Percentiles rank a stretch among this genome's conserved stretches.
Evolutionary conservation across 768 basidiomycete genomes (phyloP).

Genomic region (Daedaleopsis sinensis): DNA sequence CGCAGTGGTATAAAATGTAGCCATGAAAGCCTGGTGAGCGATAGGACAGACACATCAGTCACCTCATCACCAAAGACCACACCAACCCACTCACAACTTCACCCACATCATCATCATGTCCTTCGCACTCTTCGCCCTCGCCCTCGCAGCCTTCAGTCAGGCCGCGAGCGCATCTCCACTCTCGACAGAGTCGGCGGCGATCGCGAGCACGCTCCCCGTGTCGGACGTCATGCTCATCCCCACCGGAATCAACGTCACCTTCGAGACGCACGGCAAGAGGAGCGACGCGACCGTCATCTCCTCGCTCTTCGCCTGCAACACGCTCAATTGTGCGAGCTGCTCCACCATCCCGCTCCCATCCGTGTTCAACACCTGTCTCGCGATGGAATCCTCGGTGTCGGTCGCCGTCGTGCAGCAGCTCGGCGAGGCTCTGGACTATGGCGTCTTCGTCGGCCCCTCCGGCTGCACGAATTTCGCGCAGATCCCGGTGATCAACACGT

Average conservation of each 20-base stretch:
- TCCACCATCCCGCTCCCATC: background rate
- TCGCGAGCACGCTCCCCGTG: background rate
- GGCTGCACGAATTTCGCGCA: conserved; percentile 3
- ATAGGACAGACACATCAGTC: no score
- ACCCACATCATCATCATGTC: background rate
- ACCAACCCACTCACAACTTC: no score
- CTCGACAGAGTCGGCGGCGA: no score
- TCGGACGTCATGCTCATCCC: background rate
- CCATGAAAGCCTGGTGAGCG: no score
- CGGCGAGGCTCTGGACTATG: conserved; percentile 6
- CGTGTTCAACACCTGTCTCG: background rate
- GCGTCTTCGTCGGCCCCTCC: conserved; percentile 5
- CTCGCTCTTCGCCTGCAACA: background rate
- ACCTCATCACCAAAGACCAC: no score
- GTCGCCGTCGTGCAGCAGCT: conserved; percentile 8
- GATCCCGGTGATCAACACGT: conserved; percentile 6
- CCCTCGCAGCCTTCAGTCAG: background rate
- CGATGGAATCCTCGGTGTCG: background rate
- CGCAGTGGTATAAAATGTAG: no score
- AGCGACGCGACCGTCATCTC: background rate
- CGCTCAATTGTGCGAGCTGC: background rate
- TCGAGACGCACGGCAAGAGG: background rate
- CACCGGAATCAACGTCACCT: background rate
- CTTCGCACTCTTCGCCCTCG: background rate
- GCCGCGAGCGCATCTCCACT: background rate